A percentile compares a stretch with the other conserved stretches of the same genome.
These are phyloP conservation scores for Bruguiera gymnorhiza DNA, from an alignment of 345 rosid species.

Conservation along the genomic window DNA sequence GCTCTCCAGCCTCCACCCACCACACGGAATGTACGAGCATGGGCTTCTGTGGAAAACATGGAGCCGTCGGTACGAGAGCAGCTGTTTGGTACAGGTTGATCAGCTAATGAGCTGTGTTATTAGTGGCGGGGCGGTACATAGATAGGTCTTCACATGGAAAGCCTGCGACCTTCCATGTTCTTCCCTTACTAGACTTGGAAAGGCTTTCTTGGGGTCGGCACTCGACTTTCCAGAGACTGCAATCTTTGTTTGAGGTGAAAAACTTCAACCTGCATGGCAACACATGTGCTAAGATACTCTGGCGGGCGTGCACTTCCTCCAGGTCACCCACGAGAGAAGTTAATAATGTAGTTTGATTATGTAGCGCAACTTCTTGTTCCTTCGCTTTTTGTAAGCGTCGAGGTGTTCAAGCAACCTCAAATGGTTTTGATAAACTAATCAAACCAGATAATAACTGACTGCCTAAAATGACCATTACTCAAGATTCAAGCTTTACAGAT, in stretches of 20 bases:
- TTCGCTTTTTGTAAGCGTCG: background rate
- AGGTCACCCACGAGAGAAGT: no score
- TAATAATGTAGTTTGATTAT: no score
- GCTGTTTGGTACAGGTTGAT: background rate
- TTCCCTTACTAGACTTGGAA: slow-evolving; percentile 46
- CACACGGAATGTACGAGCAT: background rate
- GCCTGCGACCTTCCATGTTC: background rate
- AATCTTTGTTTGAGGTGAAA: slow-evolving; percentile 93
- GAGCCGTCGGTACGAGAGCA: no score
- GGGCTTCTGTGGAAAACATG: no score
- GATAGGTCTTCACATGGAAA: background rate
- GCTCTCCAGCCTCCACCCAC: background rate
- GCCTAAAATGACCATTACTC: no score
- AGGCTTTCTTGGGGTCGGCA: slow-evolving; percentile 72
- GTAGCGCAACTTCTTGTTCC: background rate
- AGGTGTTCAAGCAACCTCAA: background rate
- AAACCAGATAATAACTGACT: no score
- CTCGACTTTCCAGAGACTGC: slow-evolving; percentile 83
- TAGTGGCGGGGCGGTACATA: background rate
- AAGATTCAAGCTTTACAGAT: no score
- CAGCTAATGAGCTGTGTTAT: no score
- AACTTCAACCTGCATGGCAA: slow-evolving; percentile 67
- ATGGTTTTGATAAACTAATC: no score
- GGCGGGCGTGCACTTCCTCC: no score
- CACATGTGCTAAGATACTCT: background rate